These are phyloP conservation scores for Begonia fuchsioides DNA, from an alignment of 306 rosid genomes.

Conservation along the genomic window DNA sequence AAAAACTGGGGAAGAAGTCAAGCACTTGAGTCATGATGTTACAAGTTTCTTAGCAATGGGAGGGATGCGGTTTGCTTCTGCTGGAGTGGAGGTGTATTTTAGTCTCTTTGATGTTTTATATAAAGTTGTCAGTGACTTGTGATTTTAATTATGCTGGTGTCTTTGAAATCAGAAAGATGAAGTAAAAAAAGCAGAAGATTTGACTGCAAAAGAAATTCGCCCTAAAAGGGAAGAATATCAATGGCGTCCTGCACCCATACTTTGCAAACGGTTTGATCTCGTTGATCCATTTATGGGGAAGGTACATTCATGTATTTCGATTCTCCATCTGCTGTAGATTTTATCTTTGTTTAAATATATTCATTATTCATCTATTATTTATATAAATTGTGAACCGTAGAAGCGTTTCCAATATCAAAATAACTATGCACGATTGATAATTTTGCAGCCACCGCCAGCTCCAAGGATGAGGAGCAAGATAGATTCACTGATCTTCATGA, in stretches of 20 bases:
- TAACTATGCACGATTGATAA: not conserved
- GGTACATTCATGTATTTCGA: slow-evolving; percentile 27
- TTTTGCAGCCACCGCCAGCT: slow-evolving; percentile 79
- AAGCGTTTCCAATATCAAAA: no score
- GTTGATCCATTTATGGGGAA: slow-evolving; percentile 94
- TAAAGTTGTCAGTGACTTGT: no score
- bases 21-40: slow-evolving; percentile 28
- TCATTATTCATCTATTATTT: not conserved
- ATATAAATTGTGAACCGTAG: no score
- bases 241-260: slow-evolving; percentile 85
- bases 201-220: slow-evolving; percentile 30
- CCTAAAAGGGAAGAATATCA: slow-evolving; percentile 79
- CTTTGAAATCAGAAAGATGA: slow-evolving; percentile 40
- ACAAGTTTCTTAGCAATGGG: slow-evolving; percentile 48
- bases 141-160: slow-evolving; percentile 5
- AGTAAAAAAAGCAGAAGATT: slow-evolving; percentile 41
- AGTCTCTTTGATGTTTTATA: slow-evolving; percentile 10
- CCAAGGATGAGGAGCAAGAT: slow-evolving; percentile 81
- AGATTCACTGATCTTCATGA: slow-evolving; percentile 69
- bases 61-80: slow-evolving; percentile 68
- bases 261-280: slow-evolving; percentile 98
- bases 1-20: slow-evolving; percentile 38
- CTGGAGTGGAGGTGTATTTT: slow-evolving; percentile 58
- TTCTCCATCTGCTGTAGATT: not conserved
- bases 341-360: no score